Base-by-base conservation (phyloP, 768 basidiomycete species). In the Lactifluus hygrophoroides region DNA sequence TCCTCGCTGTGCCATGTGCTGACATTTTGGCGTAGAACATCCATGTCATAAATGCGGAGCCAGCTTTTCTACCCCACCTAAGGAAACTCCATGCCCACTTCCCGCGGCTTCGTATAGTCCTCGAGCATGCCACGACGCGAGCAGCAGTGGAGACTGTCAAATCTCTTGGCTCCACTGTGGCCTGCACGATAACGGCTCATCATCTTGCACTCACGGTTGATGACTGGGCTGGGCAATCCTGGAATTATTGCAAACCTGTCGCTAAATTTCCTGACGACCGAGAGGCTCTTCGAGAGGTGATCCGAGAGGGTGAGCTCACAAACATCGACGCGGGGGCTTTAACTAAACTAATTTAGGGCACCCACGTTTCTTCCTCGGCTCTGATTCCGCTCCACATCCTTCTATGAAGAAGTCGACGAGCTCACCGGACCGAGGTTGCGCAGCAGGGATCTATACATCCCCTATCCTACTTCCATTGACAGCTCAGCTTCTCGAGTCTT, bases 241-340 rank as follows among this genome's bases (percentile, higher is more conserved):
- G 89, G 81, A 82, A 95, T 67, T 99, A 88, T 73, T 98, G 96
- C 77, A 99, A 98, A 71, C 96, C 96, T 0, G 88, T 99, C 21
- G 94, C 96, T 13, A 99, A 99, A 73, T 94, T 83, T 69, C 95
- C 95, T 2, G 86, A 88, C 64, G 96, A 99, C 69, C 80, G 95
- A 16, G 71, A 82, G 66, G 93, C 95, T 14, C 73, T 99, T 57
- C 80, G 82, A 51, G 78, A 87, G 21, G 83, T 93, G 28, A 79
- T 96, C 46, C 76, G 72, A 62, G 81, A 89, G 75, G 90, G 91
- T 88, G 60, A 43, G 73, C 56, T 28, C 17, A 16, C 25, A 9
- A 23, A 21, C 21, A 50, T 44, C 25, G 43, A 37, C 5, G 14
- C 45, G 25, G 46, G 32, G 21, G 34, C 13, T 30, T 45, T 25